Conservation (phyloP, 495 filamentous ascomycete species). For the Penicillium egyptiacum region DNA sequence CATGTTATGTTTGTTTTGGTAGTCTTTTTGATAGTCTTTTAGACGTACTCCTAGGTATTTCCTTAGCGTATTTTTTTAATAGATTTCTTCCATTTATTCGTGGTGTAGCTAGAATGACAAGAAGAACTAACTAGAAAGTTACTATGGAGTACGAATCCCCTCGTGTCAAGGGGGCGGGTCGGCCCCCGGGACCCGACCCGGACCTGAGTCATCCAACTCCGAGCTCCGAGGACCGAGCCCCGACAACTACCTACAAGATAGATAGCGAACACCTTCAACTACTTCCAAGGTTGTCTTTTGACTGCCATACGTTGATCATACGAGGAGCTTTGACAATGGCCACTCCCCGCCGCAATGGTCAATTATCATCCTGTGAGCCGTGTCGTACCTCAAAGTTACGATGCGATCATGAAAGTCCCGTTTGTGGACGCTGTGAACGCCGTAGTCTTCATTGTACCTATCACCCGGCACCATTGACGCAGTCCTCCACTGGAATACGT, state of each 20-base stretch:
- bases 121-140: too few relatives aligned
- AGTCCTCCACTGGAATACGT: neutral
- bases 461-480: conserved; percentile 37
- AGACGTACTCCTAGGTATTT: too few relatives aligned
- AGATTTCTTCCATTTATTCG: too few relatives aligned
- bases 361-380: conserved; percentile 44
- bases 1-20: too few relatives aligned
- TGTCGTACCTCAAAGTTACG: conserved; percentile 46
- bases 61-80: too few relatives aligned
- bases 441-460: conserved; percentile 31
- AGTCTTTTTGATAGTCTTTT: too few relatives aligned
- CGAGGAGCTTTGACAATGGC: conserved; percentile 11
- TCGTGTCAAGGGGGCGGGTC: too few relatives aligned
- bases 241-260: neutral
- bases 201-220: neutral
- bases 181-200: neutral
- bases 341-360: conserved; percentile 39
- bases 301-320: neutral
- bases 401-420: conserved; percentile 38
- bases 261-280: too few relatives aligned
- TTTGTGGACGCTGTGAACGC: conserved; percentile 28
- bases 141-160: too few relatives aligned
- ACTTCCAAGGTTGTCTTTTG: neutral
- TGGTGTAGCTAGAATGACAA: too few relatives aligned
- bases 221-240: neutral